A percentile compares a stretch with the other conserved stretches of the same genome.
Evolutionary conservation across 2,329 filamentous ascomycete species (phyloP).

Genomic region (Lecanicillium sp.): DNA sequence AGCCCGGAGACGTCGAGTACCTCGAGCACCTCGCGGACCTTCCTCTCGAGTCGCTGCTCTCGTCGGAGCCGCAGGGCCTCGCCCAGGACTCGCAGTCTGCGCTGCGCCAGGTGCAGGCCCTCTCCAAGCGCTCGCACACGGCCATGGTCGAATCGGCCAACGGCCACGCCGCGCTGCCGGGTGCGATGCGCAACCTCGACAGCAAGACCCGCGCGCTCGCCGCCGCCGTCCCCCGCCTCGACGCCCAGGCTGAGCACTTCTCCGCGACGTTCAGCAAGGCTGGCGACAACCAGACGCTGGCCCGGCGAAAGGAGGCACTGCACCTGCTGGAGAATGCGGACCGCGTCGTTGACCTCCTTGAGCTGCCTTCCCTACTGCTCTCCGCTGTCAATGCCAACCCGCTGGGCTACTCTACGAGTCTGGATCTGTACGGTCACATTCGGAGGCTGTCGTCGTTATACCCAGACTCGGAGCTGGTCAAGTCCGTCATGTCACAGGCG

Average conservation of each 20-base stretch:
- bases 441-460: conserved; percentile 79
- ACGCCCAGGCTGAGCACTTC: conserved; percentile 72
- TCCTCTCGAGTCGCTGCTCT: conserved; percentile 64
- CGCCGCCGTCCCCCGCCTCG: conserved; percentile 69
- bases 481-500: conserved; percentile 67
- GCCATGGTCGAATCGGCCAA: conserved; percentile 75
- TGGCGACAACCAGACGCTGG: conserved; percentile 62
- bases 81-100: conserved; percentile 74
- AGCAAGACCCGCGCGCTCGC: conserved; percentile 61
- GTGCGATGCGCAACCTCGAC: conserved; percentile 65
- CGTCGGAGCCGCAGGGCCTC: conserved; percentile 73
- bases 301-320: conserved; percentile 70
- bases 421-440: conserved; percentile 92
- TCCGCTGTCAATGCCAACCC: conserved; percentile 63
- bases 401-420: conserved; percentile 77
- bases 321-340: conserved; percentile 82
- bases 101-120: conserved; percentile 74
- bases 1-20: conserved; percentile 60
- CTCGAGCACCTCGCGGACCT: conserved; percentile 72
- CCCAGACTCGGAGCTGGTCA: conserved; percentile 68
- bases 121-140: conserved; percentile 86
- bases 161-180: conserved; percentile 66
- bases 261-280: conserved; percentile 76
- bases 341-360: conserved; percentile 81
- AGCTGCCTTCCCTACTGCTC: conserved; percentile 78